A percentile compares a stretch with the other conserved stretches of the same genome.
phyloP scores from a whole-genome alignment of 2,329 filamentous ascomycete genomes.

The Colletotrichum sp. region DNA sequence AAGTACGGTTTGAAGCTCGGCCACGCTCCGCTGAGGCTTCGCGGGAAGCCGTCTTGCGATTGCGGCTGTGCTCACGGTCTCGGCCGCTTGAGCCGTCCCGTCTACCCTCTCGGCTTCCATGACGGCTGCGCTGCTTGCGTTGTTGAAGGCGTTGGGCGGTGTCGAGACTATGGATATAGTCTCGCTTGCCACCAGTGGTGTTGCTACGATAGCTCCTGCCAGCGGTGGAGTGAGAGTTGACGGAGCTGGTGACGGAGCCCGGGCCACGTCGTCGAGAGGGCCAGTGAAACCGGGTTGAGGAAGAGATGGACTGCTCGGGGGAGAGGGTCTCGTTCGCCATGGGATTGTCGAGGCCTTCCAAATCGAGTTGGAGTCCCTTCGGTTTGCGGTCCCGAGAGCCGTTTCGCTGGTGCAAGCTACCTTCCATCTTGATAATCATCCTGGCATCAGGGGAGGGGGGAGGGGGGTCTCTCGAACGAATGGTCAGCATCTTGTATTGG shows the following conservation, averaged over 20 bases:
- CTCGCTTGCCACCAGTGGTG: conserved; percentile 60
- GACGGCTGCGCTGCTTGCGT: conserved; percentile 57
- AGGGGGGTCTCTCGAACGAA: conserved; percentile 48
- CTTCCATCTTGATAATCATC: conserved; percentile 67
- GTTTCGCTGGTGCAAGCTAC: conserved; percentile 64
- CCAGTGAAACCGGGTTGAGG: conserved; percentile 61
- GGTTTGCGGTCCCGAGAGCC: conserved; percentile 82
- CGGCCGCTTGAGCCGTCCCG: conserved; percentile 41
- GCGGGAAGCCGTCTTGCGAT: conserved; percentile 54
- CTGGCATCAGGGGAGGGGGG: conserved; percentile 68
- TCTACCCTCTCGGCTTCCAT: conserved; percentile 55
- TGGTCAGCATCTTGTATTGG: conserved; percentile 22
- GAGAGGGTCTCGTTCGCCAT: conserved; percentile 59
- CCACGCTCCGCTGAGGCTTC: conserved; percentile 75
- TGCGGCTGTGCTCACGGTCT: conserved; percentile 52
- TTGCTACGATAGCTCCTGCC: conserved; percentile 56
- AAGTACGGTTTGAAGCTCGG: conserved; percentile 68
- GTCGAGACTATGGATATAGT: conserved; percentile 87
- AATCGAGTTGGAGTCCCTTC: conserved; percentile 68
- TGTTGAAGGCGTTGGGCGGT: conserved; percentile 71
- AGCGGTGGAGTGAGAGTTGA: conserved; percentile 60
- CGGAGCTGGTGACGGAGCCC: conserved; percentile 61
- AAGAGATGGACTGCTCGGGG: conserved; percentile 58
- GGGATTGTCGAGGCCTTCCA: conserved; percentile 45
- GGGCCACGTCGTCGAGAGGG: conserved; percentile 58